Evolutionary conservation across 2,329 filamentous ascomycete genomes (phyloP), one percentile per base, ranked within the genome.

Genomic region (Beauveria varroae): DNA sequence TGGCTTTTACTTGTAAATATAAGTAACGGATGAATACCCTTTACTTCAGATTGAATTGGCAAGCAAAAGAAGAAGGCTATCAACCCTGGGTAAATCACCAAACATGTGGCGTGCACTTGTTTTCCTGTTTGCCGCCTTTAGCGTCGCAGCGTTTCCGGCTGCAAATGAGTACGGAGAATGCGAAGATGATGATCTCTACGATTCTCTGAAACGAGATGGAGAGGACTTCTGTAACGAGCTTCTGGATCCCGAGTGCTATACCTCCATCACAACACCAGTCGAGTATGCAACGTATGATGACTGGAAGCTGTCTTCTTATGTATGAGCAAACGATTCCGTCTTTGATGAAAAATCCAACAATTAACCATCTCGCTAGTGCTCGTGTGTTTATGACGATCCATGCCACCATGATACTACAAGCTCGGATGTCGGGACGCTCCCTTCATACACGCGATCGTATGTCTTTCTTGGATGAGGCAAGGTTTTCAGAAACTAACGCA

Each of bases 231-330:
- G 72, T 58, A 70, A 68, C 1, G 67, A 64, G 63, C 58, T 74
- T 22, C 47, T 74, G 6, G 67, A 69, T 22, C 60, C 47, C 26
- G 57, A 56, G 12, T 61, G 62, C 16, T 66, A 66, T 40, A 61
- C 63, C 4, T 50, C 57, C 22, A 55, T 62, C n/a, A 52, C 55
- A 9, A 73, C 69, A 12, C 72, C 71, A 28, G 62, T 63, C 6
- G 66, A 69, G 52, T 73, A 71, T 58, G 63, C 67, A 44, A 67
- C 66, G 2, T 70, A 70, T 60, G 68, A 70, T 24, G 66, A 67
- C 46, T 66, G 65, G 12, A 67, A 64, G 58, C 64, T 74, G 60
- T 70, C 71, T 26, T 71, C 69, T 14, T 70, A 71, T 40, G 72
- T 74, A 60, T 68, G 72, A 10, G 5, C 28, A 54, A 20, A 46